Conservation (phyloP, 345 rosid genomes). For the Orychophragmus violaceus region DNA sequence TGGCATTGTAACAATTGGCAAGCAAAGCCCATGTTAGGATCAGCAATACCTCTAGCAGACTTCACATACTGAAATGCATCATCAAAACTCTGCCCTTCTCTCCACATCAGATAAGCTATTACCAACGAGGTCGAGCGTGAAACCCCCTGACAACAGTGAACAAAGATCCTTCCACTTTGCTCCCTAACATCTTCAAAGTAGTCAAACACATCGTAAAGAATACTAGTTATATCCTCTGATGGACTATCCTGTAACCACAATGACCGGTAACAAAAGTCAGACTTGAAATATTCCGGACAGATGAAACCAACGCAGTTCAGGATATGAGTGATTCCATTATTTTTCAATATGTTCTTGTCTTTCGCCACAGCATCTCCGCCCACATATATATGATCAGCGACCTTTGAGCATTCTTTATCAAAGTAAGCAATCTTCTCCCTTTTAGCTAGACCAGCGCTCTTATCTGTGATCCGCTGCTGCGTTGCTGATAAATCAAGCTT, state of each 20-base stretch:
- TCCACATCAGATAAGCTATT: constrained; percentile 97
- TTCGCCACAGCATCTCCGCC: constrained; percentile 98
- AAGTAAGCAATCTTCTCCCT: constrained; percentile 92
- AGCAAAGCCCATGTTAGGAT: constrained; percentile 99
- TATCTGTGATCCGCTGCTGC: constrained; percentile 47
- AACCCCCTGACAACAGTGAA: constrained; percentile 98
- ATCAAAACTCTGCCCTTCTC: constrained; percentile 98
- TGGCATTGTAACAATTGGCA: constrained; percentile 98
- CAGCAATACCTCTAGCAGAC: constrained; percentile 95
- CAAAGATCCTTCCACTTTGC: constrained; percentile 82
- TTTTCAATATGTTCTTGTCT: constrained; percentile 71
- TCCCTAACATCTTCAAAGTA: constrained; percentile 99
- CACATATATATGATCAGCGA: constrained; percentile 87
- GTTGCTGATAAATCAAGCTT: constrained; percentile 90
- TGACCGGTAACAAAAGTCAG: constrained; percentile 82
- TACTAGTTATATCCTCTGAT: constrained; percentile 96
- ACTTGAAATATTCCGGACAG: constrained; percentile 94
- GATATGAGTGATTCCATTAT: constrained; percentile 86
- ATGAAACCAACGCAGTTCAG: constrained; percentile 95
- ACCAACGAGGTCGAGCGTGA: constrained; percentile 97
- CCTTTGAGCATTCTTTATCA: constrained; percentile 95
- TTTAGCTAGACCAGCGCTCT: constrained; percentile 67
- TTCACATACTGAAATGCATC: constrained; percentile 97
- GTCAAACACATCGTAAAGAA: constrained; percentile 94
- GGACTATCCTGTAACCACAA: constrained; percentile 99